Evolutionary conservation across 495 filamentous ascomycete genomes (phyloP), one percentile per base, ranked within the genome.

Genomic region (Penicillium malachiteum): DNA sequence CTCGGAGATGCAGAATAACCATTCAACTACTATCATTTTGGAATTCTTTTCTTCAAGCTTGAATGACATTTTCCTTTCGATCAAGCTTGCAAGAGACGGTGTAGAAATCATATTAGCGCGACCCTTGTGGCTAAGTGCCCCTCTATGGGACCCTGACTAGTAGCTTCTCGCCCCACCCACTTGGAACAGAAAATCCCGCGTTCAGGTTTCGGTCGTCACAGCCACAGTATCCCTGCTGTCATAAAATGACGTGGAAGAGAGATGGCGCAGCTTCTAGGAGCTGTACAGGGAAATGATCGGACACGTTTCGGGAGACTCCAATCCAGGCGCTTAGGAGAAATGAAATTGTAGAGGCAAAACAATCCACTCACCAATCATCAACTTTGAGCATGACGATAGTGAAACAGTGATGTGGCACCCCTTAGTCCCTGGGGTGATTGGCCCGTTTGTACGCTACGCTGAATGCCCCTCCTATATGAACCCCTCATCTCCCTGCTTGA

Each of bases 381-480:
- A n/a, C n/a, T 14, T 26, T 14, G 43, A 32, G 18, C 12, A 46
- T 46, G 43, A 32, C 30, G 26, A 46, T 46, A 13, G 43, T 46
- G 43, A 46, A 46, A 46, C 43, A 11, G 43, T 46, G 43, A 46
- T 21, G 43, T 46, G 43, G 43, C 43, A 46, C 43, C 31, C 26
- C 26, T 11, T 14, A 32, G 43, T 46, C 4, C 11, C 13, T 30
- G 43, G 43, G 26, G 18, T 46, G 43, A 46, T 46, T 46, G 43
- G 43, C 43, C 43, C 43, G 43, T 32, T 46, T 46, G 26, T 26
- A 14, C 43, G 26, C 43, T 46, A 33, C 26, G 9, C 26, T 46
- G 3, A 13, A 45, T 46, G 43, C 43, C 43, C 43, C 43, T 46
- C 43, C 43, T 46, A 46, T 46, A 33, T 46, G 43, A 46, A 46